Percentiles rank a stretch among this genome's conserved stretches.
Evolutionary conservation across 2,329 filamentous ascomycete species (phyloP).

Genomic region (Sporothrix brasiliensis): DNA sequence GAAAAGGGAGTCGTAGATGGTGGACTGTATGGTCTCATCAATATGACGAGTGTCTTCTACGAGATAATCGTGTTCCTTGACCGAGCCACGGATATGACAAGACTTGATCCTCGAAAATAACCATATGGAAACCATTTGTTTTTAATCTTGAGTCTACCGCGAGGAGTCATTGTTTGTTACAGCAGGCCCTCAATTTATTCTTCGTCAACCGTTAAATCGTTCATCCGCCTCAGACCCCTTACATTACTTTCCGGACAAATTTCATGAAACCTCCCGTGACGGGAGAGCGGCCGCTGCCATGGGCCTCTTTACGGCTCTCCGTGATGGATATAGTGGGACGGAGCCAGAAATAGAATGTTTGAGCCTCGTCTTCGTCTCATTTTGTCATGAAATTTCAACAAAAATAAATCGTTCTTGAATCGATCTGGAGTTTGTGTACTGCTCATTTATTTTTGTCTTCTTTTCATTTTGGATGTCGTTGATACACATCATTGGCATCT

Average conservation of each 20-base stretch:
- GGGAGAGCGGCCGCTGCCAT: conserved; percentile 14
- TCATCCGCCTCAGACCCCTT: not conserved
- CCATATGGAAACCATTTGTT: too few species aligned
- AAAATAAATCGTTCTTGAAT: too few species aligned
- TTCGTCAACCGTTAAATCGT: not conserved
- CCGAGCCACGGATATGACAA: not conserved
- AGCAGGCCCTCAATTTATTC: too few species aligned
- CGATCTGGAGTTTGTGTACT: not conserved
- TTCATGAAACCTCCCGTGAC: not conserved
- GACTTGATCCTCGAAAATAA: too few species aligned
- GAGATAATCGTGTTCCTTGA: not conserved
- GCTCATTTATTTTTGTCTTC: too few species aligned
- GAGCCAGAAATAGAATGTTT: not conserved
- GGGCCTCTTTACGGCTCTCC: conserved; percentile 14
- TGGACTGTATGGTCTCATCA: too few species aligned
- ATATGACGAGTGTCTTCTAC: not conserved
- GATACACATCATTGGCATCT: not conserved
- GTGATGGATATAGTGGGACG: not conserved
- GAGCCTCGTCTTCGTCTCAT: not conserved
- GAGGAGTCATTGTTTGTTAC: not conserved
- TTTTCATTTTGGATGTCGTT: not conserved
- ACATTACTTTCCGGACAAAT: not conserved
- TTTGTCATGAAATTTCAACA: not conserved
- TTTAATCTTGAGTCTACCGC: not conserved
- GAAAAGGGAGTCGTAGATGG: not conserved